phyloP scores from a whole-genome alignment of 2,329 filamentous ascomycete genomes.

The Aspergillus oerlinghausenensis region DNA sequence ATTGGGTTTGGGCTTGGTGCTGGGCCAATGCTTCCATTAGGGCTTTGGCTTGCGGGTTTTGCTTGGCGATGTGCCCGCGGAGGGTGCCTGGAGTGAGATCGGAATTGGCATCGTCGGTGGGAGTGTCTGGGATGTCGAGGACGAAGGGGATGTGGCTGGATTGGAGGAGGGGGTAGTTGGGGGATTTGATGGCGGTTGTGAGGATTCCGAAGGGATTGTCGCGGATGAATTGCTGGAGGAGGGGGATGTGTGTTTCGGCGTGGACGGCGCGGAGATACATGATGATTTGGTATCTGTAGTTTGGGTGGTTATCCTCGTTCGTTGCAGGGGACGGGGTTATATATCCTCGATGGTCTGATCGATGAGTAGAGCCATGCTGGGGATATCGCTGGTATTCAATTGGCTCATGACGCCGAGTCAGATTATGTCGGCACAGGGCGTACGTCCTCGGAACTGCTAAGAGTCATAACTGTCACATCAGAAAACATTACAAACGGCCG shows the following conservation, averaged over 20 bases:
- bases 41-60: constrained; percentile 61
- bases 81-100: constrained; percentile 37
- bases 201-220: constrained; percentile 59
- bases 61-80: constrained; percentile 58
- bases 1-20: constrained; percentile 23
- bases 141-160: constrained; percentile 59
- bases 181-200: constrained; percentile 56
- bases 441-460: too few species aligned
- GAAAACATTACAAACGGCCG: background rate
- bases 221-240: constrained; percentile 53
- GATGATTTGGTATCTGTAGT: background rate
- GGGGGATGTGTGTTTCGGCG: constrained; percentile 47
- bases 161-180: constrained; percentile 49
- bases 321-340: background rate
- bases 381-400: too few species aligned
- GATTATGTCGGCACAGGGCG: too few species aligned
- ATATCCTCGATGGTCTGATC: background rate
- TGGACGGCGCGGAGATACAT: constrained; percentile 59
- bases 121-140: constrained; percentile 41
- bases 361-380: too few species aligned
- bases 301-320: background rate
- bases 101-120: constrained; percentile 9
- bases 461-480: too few species aligned
- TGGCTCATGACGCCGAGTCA: too few species aligned
- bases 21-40: constrained; percentile 48